phyloP scores from a whole-genome alignment of 164 flowering plant genomes.

The Aristolochia contorta region DNA sequence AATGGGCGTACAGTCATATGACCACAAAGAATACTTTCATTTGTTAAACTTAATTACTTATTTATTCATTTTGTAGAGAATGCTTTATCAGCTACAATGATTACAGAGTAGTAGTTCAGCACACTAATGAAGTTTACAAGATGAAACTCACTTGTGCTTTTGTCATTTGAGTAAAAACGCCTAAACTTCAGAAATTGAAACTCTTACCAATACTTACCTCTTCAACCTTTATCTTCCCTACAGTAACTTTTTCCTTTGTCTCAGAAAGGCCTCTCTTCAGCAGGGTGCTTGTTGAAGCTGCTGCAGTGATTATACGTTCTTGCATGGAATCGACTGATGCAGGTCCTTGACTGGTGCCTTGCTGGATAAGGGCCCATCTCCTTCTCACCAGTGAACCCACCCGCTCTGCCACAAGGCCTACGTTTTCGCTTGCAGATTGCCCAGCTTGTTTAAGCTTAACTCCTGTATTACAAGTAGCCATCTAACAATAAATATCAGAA shows the following conservation, averaged over 20 bases:
- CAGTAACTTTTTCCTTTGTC: constrained; percentile 75
- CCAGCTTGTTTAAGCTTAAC: constrained; percentile 80
- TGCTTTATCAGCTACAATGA: background rate
- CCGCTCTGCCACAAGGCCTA: constrained; percentile 58
- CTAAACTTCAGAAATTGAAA: background rate
- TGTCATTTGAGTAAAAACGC: background rate
- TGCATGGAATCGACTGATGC: constrained; percentile 68
- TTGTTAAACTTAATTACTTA: too few species aligned
- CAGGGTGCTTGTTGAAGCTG: constrained; percentile 67
- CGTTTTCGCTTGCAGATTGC: constrained; percentile 66
- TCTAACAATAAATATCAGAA: background rate
- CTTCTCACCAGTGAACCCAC: constrained; percentile 72
- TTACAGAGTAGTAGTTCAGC: background rate
- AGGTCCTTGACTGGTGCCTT: constrained; percentile 28
- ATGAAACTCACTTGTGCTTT: background rate
- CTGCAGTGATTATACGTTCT: constrained; percentile 67
- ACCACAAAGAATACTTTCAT: too few species aligned
- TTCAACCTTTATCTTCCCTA: constrained; percentile 85
- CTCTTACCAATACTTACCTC: constrained; percentile 35
- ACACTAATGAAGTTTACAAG: background rate
- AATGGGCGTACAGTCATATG: too few species aligned
- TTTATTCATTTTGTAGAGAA: background rate
- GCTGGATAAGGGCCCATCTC: constrained; percentile 66
- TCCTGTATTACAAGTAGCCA: constrained; percentile 26
- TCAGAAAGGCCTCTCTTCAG: constrained; percentile 68